Evolutionary conservation across 441 rosid genomes (phyloP), one percentile per base, ranked within the genome.

Genomic region (Populus tomentosa): DNA sequence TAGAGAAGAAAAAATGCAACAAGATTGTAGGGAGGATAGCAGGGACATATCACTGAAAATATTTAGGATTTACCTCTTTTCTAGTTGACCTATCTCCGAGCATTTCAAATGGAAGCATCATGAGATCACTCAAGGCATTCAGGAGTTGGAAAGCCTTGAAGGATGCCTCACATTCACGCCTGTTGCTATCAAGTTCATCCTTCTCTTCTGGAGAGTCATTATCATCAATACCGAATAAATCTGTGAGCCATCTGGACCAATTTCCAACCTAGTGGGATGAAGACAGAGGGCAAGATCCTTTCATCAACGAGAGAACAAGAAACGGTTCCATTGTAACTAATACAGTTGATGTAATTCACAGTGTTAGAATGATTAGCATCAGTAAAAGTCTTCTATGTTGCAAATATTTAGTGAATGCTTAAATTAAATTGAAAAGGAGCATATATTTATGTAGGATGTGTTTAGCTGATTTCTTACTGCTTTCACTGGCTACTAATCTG

Each of bases 51-150:
- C 61, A 53, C 61, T 6, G 61, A 68, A 7, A 32, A 14, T 5
- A 32, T 33, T 4, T 62, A 67, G 50, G 78, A 32, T 65, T 62
- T 66, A 94, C 99, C 91, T 94, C 98, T 88, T 79, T 92, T 86
- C 99, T 81, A 50, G 86, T 89, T 66, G 94, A 86, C 70, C 80
- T 82, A 78, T 91, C 90, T 28, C 85, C 87, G 64, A 95, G 97
- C 95, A 95, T 94, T 79, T 92, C 95, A 68, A 87, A 92, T 64
- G 99, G 99, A 81, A 95, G 97, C 98, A 95, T 95, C 95, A 95
- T 89, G 46, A 94, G 94, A 86, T 95, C 97, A 24, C 98, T 95
- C 81, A 95, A 89, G 9, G 94, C 91, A 81, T 89, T 89, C 24
- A 95, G 95, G 66, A 89, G 90, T 79, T 75, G 82, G 80, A 95